Evolutionary conservation across 2,329 filamentous ascomycete species (phyloP), one percentile per base, ranked within the genome.

Genomic region (Colletotrichum sidae): DNA sequence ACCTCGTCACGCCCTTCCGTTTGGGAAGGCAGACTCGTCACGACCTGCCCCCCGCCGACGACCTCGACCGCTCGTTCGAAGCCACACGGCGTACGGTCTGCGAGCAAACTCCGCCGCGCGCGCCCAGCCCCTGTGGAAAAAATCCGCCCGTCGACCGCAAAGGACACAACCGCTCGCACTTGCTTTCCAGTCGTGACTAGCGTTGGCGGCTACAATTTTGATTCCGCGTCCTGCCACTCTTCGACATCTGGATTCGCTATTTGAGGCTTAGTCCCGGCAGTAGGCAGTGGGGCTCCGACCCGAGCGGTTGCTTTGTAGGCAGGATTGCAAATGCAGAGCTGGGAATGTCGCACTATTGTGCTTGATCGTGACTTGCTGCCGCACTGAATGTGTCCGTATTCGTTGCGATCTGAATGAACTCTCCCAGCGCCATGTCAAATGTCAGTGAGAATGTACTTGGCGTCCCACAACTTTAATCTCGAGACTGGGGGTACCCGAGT

Each of bases 1-100:
- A 12, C 10, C n/a, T 65, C 64, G 64, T 37, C 49, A 59, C 64
- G 64, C 64, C 64, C 64, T 67, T 39, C 62, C 62, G n/a, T 34
- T n/a, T 3, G 9, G n/a, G 34, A 3, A 11, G 10, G 10, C 2
- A 11, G 7, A 4, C 52, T 45, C 64, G 64, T 59, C 60, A 49
- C 64, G 60, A 65, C 60, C n/a, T 67, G 38, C 64, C 63, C 63
- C 2, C 33, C 52, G 49, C 42, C 49, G 41, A 17, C 42, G 13
- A 7, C 3, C 42, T 6, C 42, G 17, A 9, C 38, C 38, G 13
- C 13, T 9, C 38, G 42, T 15, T 15, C 11, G 25, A 25, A 25
- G 25, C 25, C 13, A 15, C 42, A n/a, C 42, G n/a, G 42, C 13
- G 8, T 8, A 17, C 13, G 12, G 13, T 15, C 11, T 15, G 8